Evolutionary conservation across 2,329 filamentous ascomycete genomes (phyloP).

Genomic region (Lasiodiplodia citricola): DNA sequence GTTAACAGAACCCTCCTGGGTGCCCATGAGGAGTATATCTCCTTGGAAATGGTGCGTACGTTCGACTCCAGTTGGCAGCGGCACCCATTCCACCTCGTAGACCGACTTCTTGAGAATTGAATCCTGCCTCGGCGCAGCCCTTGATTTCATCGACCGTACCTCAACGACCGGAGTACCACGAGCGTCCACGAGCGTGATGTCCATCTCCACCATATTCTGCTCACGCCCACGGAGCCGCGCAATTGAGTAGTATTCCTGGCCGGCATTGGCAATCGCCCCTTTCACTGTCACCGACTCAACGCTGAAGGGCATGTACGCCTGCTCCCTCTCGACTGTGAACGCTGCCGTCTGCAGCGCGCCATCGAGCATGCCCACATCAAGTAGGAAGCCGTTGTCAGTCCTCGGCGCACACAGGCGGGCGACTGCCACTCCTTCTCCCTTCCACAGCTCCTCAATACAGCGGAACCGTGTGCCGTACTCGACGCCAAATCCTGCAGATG

Average conservation of each 20-base stretch:
- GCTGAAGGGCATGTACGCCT: not conserved
- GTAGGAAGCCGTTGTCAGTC: not conserved
- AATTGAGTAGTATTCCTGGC: not conserved
- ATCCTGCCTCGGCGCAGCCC: not conserved
- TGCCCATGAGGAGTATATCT: no score
- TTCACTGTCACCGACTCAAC: not conserved
- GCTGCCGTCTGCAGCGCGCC: not conserved
- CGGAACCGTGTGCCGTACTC: not conserved
- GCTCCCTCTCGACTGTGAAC: not conserved
- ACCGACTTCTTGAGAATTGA: not conserved
- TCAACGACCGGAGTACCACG: not conserved
- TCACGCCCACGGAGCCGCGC: not conserved
- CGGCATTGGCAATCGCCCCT: not conserved
- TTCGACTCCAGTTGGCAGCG: not conserved
- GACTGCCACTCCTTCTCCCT: not conserved
- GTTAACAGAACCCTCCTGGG: not conserved
- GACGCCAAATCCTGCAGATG: not conserved
- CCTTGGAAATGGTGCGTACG: not conserved
- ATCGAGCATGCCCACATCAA: not conserved
- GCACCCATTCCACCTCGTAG: not conserved
- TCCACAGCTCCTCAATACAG: not conserved
- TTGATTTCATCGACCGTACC: not conserved
- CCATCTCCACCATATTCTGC: not conserved
- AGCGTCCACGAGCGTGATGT: not conserved
- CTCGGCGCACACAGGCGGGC: not conserved